Base-by-base conservation (phyloP, 495 filamentous ascomycete genomes). In the Neurospora sp. region DNA sequence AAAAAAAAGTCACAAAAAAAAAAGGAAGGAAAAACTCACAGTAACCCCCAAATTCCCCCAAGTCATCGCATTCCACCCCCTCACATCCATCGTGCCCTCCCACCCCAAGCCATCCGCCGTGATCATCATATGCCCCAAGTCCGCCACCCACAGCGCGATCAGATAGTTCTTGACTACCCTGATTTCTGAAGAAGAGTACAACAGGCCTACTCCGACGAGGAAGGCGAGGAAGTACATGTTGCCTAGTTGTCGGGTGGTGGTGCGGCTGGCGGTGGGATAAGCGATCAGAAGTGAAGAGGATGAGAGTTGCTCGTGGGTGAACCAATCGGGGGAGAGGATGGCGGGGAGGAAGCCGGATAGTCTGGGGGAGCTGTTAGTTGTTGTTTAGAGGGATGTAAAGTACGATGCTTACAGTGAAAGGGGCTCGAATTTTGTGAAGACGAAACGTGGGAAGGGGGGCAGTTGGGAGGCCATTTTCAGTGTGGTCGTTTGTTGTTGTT, bases 1-100 rank as follows among this genome's bases (percentile, higher is more conserved):
- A 1, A 7, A 7, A 6, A 37, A 37, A 37, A 37, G 6, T 5
- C 1, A 5, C 7, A 5, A 37, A 37, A 37, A 37, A 35, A 35
- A 35, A 37, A 35, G 0, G 5, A 5, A 37, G 35, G 5, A 6
- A 37, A 39, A 41, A 76, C 82, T 80, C 68, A 88, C 86, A 5
- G 91, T 93, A 31, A 85, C 80, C 0, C 87, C 90, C 65, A 94
- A 84, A 76, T 94, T 93, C 12, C 92, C 92, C 89, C 90, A 93
- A 2, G 89, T 87, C 81, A 92, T 83, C 37, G 85, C 78, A 74
- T 92, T 93, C 92, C 91, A 94, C 4, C 78, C 81, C 40, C 74
- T 80, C 4, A 91, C 80, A 74, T 90, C 85, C 18, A 87, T 22
- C 69, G 88, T 86, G 18, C 78, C 78, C 3, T 86, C 83, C 74